Evolutionary conservation across 192 early-diverging fungal species (phyloP).

Genomic region (Backusella westeae): DNA sequence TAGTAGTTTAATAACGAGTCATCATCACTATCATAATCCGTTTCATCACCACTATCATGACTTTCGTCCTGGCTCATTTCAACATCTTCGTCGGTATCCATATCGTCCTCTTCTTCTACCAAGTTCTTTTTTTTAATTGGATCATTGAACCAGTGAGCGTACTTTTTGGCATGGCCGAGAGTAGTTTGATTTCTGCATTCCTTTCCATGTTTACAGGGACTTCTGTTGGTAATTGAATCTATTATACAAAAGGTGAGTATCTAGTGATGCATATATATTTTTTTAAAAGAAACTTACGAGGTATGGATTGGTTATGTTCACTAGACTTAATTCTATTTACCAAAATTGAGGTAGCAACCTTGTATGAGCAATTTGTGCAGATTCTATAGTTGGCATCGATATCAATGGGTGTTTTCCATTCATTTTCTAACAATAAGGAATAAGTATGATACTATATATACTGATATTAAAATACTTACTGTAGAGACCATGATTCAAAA

Average conservation of each 20-base stretch:
- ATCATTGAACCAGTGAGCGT: conserved; percentile 15
- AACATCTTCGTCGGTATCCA: conserved; percentile 3
- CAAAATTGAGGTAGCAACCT: neutral
- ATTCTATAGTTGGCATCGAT: neutral
- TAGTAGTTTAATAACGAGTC: neutral
- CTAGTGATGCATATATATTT: neutral
- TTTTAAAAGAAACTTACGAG: neutral
- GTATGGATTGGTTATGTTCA: neutral
- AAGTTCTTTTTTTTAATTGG: neutral
- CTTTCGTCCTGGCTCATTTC: too few relatives aligned
- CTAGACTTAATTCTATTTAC: neutral
- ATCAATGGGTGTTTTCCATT: neutral
- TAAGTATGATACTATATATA: neutral
- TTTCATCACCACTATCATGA: neutral
- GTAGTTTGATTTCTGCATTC: neutral
- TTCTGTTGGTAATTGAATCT: neutral
- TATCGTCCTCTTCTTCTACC: neutral
- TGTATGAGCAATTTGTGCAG: conserved; percentile 12
- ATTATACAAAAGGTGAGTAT: neutral
- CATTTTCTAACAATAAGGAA: neutral
- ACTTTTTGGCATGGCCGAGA: conserved; percentile 8
- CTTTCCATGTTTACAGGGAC: conserved; percentile 14
- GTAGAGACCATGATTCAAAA: conserved; percentile 3
- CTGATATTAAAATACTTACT: conserved; percentile 15
- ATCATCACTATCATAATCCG: neutral